phyloP scores from a whole-genome alignment of 2,329 filamentous ascomycete genomes.

The Colletotrichum sp. region DNA sequence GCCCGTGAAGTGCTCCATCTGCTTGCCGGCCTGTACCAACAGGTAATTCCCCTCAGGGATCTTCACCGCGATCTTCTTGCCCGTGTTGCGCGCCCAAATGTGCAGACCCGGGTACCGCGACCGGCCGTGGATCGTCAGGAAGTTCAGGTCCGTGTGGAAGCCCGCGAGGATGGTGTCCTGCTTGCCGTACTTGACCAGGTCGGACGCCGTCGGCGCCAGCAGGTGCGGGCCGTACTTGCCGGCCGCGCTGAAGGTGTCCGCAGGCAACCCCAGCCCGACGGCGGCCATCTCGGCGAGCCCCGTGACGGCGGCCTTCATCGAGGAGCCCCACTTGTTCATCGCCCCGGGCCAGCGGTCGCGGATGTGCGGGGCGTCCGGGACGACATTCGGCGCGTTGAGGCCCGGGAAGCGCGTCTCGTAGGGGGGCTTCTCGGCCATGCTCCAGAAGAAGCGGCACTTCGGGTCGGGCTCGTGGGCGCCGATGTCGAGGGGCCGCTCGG shows the following conservation, averaged over 20 bases:
- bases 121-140: conserved; percentile 68
- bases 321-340: conserved; percentile 63
- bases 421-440: conserved; percentile 59
- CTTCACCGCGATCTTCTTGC: conserved; percentile 61
- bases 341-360: conserved; percentile 54
- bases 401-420: conserved; percentile 60
- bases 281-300: conserved; percentile 65
- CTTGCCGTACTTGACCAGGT: conserved; percentile 57
- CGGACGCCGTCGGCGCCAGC: conserved; percentile 64
- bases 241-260: conserved; percentile 58
- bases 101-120: conserved; percentile 66
- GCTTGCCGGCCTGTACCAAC: conserved; percentile 67
- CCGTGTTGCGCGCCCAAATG: conserved; percentile 69
- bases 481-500: conserved; percentile 64
- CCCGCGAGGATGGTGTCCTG: conserved; percentile 65
- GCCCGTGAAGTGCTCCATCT: conserved; percentile 66
- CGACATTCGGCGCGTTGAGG: conserved; percentile 60
- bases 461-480: conserved; percentile 61
- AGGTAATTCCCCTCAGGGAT: conserved; percentile 64
- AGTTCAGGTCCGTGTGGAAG: conserved; percentile 70
- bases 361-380: conserved; percentile 55
- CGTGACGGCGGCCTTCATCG: conserved; percentile 65
- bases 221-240: conserved; percentile 66
- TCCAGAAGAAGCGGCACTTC: conserved; percentile 69
- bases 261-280: conserved; percentile 58